Base-by-base conservation (phyloP, 2,329 filamentous ascomycete species). In the Botrytis paeoniae region DNA sequence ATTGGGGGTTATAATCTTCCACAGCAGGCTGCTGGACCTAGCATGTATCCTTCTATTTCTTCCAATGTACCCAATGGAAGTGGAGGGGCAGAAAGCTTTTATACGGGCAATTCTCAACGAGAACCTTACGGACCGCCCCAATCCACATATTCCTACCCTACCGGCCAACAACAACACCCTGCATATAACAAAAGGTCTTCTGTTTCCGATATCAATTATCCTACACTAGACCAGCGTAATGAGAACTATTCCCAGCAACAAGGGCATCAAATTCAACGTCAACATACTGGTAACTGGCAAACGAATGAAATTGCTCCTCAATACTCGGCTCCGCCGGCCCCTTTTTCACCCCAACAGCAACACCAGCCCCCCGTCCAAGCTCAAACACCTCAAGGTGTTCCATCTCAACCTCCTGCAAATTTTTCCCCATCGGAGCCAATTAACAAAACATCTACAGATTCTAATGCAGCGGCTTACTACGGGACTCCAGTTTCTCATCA, bases 1-100 rank as follows among this genome's bases (percentile, higher is more conserved):
- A 84, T 94, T 32, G 88, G 90, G 18, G 87, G 88, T 3, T 94
- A 94, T 77, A 87, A 84, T 74, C 81, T 89, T 18, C 86, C 88
- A 29, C 76, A 80, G 37, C 83, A 85, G 51, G 82, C 84, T 20
- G 85, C 88, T 16, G 81, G 88, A 8, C 88, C 85, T 32, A 86
- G 86, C 70, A 87, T 92, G 22, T 97, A 97, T 80, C 92, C 94
- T 16, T 88, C 89, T 6, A 87, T 97, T 72, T 85, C 89, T 37
- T 82, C 88, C 12, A 86, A 86, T 74, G 82, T 85, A 18, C 82
- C 86, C 20, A 82, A 79, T 75, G 81, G 79, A 37, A 81, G 84
- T 39, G 85, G 86, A 18, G 87, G 87, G 1, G 89, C 90, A 16
- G 95, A 98, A 80, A 95, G 86, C 82, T 98, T 92, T 81, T 98